Evolutionary conservation across 345 rosid genomes (phyloP).

Genomic region (Citrus australasica): DNA sequence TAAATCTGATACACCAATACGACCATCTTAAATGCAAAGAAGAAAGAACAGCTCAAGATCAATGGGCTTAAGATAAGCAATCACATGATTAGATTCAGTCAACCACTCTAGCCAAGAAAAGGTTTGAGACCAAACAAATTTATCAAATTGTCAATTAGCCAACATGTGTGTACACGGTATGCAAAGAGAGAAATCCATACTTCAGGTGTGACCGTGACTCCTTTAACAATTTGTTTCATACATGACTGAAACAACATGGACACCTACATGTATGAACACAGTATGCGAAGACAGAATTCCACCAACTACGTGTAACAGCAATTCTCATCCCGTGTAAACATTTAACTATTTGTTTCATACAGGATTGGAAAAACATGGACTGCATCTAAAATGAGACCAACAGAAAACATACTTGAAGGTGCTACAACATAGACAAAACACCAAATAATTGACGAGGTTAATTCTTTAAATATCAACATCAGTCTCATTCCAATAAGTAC

Average conservation of each 20-base stretch:
- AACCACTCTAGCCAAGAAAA: neutral
- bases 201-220: neutral
- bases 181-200: neutral
- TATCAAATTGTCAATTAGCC: neutral
- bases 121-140: neutral
- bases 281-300: neutral
- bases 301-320: neutral
- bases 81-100: neutral
- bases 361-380: neutral
- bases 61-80: neutral
- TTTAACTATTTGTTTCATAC: neutral
- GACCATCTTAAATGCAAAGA: neutral
- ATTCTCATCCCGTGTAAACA: neutral
- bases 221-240: neutral
- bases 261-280: neutral
- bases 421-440: neutral
- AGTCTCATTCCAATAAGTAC: neutral
- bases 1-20: neutral
- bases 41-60: neutral
- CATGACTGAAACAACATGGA: neutral
- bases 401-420: neutral
- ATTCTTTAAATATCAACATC: neutral
- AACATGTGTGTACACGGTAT: neutral
- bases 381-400: neutral
- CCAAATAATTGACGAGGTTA: neutral